Evolutionary conservation across 495 filamentous ascomycete genomes (phyloP).

Genomic region (Xylaria telfairii): DNA sequence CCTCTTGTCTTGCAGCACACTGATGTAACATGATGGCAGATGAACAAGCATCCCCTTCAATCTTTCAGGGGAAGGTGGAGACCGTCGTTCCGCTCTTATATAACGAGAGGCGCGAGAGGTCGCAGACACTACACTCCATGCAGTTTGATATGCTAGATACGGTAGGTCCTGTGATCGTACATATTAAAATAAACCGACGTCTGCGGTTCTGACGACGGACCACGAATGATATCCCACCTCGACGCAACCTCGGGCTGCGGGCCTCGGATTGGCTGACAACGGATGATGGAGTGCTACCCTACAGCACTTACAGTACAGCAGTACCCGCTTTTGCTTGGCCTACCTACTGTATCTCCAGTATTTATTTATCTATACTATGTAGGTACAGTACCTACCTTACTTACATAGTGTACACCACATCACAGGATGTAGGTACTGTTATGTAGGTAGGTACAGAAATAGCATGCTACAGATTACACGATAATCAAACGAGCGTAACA

Average conservation of each 20-base stretch:
- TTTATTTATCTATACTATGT: too few species aligned
- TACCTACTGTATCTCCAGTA: too few species aligned
- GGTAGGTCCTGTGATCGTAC: conserved; percentile 3
- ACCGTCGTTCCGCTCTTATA: conserved; percentile 21
- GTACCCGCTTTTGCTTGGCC: conserved; percentile 1
- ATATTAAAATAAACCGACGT: conserved; percentile 14
- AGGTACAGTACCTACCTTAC: too few species aligned
- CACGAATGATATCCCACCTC: background rate
- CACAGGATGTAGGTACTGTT: too few species aligned
- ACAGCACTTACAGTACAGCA: background rate
- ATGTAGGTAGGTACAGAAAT: background rate
- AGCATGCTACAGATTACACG: background rate
- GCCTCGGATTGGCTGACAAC: conserved; percentile 1
- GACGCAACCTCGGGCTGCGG: background rate
- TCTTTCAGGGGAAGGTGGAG: conserved; percentile 22
- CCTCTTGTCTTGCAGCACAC: conserved; percentile 7
- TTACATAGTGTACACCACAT: too few species aligned
- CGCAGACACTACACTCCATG: background rate
- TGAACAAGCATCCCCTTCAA: conserved; percentile 5
- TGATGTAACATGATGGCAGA: conserved; percentile 3
- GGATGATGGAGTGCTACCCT: background rate
- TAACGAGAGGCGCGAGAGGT: conserved; percentile 2
- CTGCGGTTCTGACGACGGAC: background rate
- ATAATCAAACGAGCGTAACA: conserved; percentile 14
- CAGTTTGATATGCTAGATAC: conserved; percentile 3